Evolutionary conservation across 1,284 basidiomycete species (phyloP).

Genomic region (Albatrellus sp.): DNA sequence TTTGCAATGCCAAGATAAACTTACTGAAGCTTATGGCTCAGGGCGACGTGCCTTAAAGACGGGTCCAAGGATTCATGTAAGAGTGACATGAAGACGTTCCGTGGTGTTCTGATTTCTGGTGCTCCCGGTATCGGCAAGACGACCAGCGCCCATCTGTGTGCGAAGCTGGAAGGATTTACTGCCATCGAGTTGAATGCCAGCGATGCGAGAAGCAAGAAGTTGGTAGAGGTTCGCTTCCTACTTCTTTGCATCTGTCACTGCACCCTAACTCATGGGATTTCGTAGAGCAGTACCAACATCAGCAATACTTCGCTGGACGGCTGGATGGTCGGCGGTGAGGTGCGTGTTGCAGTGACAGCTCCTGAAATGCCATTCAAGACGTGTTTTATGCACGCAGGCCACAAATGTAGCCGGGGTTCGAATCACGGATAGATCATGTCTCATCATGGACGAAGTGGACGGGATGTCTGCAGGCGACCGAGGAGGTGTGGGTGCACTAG

Average conservation of each 20-base stretch:
- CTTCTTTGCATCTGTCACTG: background rate
- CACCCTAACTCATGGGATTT: background rate
- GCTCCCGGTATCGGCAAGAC: conserved; percentile 98
- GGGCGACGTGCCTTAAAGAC: conserved; percentile 60
- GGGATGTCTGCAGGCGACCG: conserved; percentile 98
- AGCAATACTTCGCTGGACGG: conserved; percentile 84
- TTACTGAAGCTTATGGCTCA: conserved; percentile 18
- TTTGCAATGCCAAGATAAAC: background rate
- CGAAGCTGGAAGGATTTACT: conserved; percentile 79
- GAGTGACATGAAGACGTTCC: conserved; percentile 75
- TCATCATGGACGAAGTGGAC: conserved; percentile 99
- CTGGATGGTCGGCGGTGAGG: conserved; percentile 61
- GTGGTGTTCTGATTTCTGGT: conserved; percentile 85
- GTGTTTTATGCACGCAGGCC: conserved; percentile 23
- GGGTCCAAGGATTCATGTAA: conserved; percentile 94
- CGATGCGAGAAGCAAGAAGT: conserved; percentile 91
- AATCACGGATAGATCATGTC: conserved; percentile 71
- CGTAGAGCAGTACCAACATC: conserved; percentile 73
- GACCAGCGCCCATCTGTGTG: conserved; percentile 88
- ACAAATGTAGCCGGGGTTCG: conserved; percentile 58
- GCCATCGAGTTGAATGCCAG: conserved; percentile 96
- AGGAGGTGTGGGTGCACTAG: conserved; percentile 90
- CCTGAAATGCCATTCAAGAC: background rate
- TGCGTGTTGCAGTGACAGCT: conserved; percentile 19
- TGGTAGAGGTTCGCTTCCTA: conserved; percentile 60